Percentiles rank a stretch among this genome's conserved stretches.
phyloP scores from a whole-genome alignment of 345 rosid species.

The Capsella bursapastoris region DNA sequence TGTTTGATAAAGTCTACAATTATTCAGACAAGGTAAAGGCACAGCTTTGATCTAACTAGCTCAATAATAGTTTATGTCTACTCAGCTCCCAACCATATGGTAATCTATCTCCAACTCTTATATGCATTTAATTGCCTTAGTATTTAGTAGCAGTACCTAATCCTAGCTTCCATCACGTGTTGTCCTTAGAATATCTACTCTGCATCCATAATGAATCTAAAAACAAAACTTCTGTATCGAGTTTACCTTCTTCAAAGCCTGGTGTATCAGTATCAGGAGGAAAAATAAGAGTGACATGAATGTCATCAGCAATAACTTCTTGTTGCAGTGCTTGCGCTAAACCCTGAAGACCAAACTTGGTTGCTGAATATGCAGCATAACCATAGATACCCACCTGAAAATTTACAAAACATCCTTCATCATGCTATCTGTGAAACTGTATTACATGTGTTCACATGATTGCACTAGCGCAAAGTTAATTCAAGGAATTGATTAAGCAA shows the following conservation, averaged over 20 bases:
- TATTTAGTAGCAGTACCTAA: conserved; percentile 10
- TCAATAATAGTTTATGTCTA: neutral
- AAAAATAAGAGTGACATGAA: conserved; percentile 75
- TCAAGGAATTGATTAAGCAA: neutral
- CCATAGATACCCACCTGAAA: conserved; percentile 86
- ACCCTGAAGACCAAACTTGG: conserved; percentile 84
- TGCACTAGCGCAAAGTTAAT: neutral
- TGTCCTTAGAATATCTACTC: neutral
- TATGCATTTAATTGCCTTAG: conserved; percentile 1
- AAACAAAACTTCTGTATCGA: neutral
- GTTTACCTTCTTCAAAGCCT: conserved; percentile 69
- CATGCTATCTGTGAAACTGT: neutral
- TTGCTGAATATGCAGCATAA: conserved; percentile 84
- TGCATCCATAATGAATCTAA: neutral
- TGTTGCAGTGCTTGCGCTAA: conserved; percentile 95
- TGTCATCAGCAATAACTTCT: conserved; percentile 76
- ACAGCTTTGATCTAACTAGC: neutral
- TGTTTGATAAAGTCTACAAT: conserved; percentile 6
- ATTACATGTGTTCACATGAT: neutral
- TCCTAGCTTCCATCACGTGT: conserved; percentile 12
- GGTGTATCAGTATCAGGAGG: conserved; percentile 94
- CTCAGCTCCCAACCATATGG: conserved; percentile 23
- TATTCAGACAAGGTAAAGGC: neutral
- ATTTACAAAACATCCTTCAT: conserved; percentile 10
- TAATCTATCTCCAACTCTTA: conserved; percentile 1